Conservation (phyloP, 2,329 filamentous ascomycete genomes). For the Coniochaeta prunicola region DNA sequence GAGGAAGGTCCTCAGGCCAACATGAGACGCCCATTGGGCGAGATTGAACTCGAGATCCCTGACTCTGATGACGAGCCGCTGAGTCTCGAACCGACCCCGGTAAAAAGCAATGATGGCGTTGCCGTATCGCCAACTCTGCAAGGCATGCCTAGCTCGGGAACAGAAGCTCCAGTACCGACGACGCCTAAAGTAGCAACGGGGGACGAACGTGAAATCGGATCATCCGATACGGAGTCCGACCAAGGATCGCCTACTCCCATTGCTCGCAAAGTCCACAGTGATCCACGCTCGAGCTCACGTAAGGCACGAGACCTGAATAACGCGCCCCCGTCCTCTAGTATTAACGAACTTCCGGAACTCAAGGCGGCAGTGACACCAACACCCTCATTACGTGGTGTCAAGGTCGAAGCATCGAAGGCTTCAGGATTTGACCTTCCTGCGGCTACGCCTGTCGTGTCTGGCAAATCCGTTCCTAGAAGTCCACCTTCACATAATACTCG, state of each 20-base stretch:
- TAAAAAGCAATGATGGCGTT: neutral
- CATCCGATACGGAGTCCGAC: conserved; percentile 2
- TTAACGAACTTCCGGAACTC: neutral
- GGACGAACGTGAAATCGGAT: neutral
- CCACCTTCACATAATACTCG: neutral
- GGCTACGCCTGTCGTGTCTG: neutral
- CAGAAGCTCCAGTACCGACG: neutral
- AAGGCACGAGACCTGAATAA: neutral
- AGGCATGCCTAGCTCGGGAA: neutral
- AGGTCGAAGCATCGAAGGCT: neutral
- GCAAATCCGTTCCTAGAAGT: neutral
- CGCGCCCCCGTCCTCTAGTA: neutral
- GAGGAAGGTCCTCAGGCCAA: neutral
- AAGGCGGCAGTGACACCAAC: conserved; percentile 4
- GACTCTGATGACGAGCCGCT: conserved; percentile 41
- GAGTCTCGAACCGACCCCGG: conserved; percentile 14
- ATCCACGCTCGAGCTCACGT: conserved; percentile 5
- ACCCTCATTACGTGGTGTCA: conserved; percentile 3
- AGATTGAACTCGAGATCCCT: conserved; percentile 32
- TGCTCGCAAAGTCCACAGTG: conserved; percentile 11
- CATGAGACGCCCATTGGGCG: conserved; percentile 8
- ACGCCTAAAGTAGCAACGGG: neutral
- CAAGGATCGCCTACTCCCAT: conserved; percentile 16
- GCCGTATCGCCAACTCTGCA: neutral
- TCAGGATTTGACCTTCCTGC: neutral